These are phyloP conservation scores for Comarum palustre DNA, from an alignment of 306 rosid species.

Conservation along the genomic window DNA sequence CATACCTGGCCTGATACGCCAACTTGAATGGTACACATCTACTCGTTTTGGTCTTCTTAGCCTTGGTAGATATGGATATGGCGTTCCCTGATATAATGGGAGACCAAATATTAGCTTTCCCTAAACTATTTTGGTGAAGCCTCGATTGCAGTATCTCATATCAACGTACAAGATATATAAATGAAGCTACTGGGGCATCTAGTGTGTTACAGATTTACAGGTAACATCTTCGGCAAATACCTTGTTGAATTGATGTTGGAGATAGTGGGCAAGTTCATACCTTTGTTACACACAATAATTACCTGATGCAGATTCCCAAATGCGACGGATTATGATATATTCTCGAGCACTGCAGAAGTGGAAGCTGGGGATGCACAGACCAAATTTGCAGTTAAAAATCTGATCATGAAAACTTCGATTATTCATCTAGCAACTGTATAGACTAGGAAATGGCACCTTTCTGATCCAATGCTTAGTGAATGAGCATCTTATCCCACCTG, in stretches of 20 bases:
- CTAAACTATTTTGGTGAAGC: not conserved
- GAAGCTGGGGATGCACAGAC: not conserved
- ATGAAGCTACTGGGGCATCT: not conserved
- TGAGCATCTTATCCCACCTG: slow-evolving; percentile 12
- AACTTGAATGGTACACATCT: slow-evolving; percentile 7
- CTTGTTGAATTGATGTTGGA: not conserved
- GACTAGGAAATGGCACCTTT: not conserved
- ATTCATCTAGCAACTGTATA: not conserved
- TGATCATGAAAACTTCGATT: not conserved
- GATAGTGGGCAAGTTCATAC: not conserved
- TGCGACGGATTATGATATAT: slow-evolving; percentile 11
- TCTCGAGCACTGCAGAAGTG: slow-evolving; percentile 14
- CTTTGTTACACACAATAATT: slow-evolving; percentile 18
- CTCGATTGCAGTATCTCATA: not conserved
- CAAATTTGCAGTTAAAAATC: not conserved
- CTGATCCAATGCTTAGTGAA: slow-evolving; percentile 10
- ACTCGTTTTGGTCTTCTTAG: not conserved
- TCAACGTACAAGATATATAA: not conserved
- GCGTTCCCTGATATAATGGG: slow-evolving; percentile 1
- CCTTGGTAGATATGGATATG: slow-evolving; percentile 14
- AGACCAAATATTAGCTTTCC: not conserved
- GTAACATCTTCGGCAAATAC: not conserved
- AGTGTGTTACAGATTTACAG: not conserved
- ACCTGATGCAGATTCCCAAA: not conserved
- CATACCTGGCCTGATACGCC: slow-evolving; percentile 3